phyloP scores from a whole-genome alignment of 148 eudicot species.

The Rhododendron kiyosumense region DNA sequence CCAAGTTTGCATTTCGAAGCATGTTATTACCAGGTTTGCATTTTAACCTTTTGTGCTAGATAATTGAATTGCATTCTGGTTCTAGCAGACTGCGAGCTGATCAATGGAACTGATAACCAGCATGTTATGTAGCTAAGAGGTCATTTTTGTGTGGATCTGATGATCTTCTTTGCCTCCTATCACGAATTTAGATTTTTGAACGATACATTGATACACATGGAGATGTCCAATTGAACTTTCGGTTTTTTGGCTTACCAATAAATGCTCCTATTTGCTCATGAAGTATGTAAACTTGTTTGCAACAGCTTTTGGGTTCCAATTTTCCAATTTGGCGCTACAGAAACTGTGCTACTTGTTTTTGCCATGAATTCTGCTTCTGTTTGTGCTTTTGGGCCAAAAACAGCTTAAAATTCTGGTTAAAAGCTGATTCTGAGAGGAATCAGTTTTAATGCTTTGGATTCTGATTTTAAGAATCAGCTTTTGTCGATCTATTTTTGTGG shows the following conservation, averaged over 20 bases:
- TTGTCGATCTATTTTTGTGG: not conserved
- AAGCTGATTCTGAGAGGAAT: not conserved
- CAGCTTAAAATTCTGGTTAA: not conserved
- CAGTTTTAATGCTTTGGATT: not conserved
- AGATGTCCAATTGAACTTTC: not conserved
- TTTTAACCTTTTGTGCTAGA: not conserved
- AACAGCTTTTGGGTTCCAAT: not conserved
- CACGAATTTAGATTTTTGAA: not conserved
- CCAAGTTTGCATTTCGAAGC: conserved; percentile 96
- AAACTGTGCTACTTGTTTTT: not conserved
- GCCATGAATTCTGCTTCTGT: not conserved
- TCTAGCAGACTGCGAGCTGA: not conserved
- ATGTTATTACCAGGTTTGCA: conserved; percentile 88
- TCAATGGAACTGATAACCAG: not conserved
- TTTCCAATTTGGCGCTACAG: not conserved
- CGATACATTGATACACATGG: not conserved
- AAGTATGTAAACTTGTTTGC: not conserved
- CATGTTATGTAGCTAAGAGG: not conserved
- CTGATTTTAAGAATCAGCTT: not conserved
- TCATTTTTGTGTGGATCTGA: not conserved
- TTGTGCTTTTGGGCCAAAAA: not conserved
- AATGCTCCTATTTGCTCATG: not conserved
- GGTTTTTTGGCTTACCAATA: not conserved
- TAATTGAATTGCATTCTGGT: not conserved
- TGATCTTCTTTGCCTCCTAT: not conserved